Evolutionary conservation across 169 alveolate species (phyloP), one percentile per base, ranked within the genome.

Genomic region (Blepharisma undulans): DNA sequence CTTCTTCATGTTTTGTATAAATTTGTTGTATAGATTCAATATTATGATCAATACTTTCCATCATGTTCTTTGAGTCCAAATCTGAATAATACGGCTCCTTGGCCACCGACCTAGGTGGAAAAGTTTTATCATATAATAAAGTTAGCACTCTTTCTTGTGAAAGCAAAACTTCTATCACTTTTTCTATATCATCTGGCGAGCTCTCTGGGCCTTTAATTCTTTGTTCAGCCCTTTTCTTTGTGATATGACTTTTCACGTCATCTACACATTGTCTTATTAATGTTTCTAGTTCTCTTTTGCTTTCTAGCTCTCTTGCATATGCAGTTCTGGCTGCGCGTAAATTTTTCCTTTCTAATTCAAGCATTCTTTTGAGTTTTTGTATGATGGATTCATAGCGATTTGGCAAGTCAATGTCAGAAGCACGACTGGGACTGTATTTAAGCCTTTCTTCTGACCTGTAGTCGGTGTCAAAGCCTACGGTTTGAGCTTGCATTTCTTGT

Each of bases 101-200:
- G 10, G 85, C 72, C n/a, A 29, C 48, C 4, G 91, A 82, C 66
- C 93, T 87, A 4, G 94, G 91, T 12, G 95, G 95, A 85, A 93
- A 93, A 22, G 95, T 93, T 78, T 93, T 93, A 76, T 87, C 93
- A 76, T 90, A 93, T 12, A 93, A 91, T 61, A 93, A 72, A 29
- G 94, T 93, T 22, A 93, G 79, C 0, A 93, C 95, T 61, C 95
- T 33, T 60, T 93, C 95, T 59, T 93, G 89, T n/a, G 93, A 85
- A 16, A 87, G 74, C 27, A 93, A 59, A 82, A 22, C 22, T 22
- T 82, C 27, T 21, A 48, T 82, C 21, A 30, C 74, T 29, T 61
- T 90, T 59, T 36, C 27, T 29, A 21, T 60, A 22, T 82, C 77
- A 32, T 59, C 30, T 12, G 34, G 25, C 19, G 32, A 72, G 29